phyloP scores from a whole-genome alignment of 2,329 filamentous ascomycete species.

The Xylariaceae sp. region DNA sequence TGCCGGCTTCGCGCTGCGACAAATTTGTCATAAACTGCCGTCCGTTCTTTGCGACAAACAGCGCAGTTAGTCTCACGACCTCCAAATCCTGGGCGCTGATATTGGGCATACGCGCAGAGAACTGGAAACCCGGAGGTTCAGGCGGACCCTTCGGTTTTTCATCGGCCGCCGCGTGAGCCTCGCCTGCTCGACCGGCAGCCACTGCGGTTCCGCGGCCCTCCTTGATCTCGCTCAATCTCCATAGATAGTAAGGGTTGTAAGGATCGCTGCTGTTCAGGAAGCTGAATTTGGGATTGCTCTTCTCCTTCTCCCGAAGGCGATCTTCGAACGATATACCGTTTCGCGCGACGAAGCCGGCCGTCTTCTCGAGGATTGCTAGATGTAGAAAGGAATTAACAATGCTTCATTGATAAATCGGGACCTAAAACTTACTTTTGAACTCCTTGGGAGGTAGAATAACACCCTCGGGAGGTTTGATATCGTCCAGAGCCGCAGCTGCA shows the following conservation, averaged over 20 bases:
- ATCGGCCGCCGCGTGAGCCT: slow-evolving; percentile 47
- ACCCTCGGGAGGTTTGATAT: slow-evolving; percentile 72
- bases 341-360: slow-evolving; percentile 79
- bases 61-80: slow-evolving; percentile 68
- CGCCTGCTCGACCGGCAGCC: slow-evolving; percentile 67
- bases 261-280: slow-evolving; percentile 77
- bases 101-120: slow-evolving; percentile 93
- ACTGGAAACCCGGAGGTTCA: slow-evolving; percentile 81
- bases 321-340: slow-evolving; percentile 69
- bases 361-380: slow-evolving; percentile 72
- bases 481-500: slow-evolving; percentile 50
- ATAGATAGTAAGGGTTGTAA: slow-evolving; percentile 84
- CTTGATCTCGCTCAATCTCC: slow-evolving; percentile 81
- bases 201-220: slow-evolving; percentile 76
- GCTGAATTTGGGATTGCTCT: slow-evolving; percentile 81
- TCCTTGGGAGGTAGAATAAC: slow-evolving; percentile 86
- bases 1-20: slow-evolving; percentile 80
- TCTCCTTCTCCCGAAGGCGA: slow-evolving; percentile 78
- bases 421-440: slow-evolving; percentile 55
- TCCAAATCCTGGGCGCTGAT: slow-evolving; percentile 92
- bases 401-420: background rate
- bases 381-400: slow-evolving; percentile 6
- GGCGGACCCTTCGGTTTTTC: slow-evolving; percentile 76
- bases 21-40: slow-evolving; percentile 86
- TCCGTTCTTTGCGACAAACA: slow-evolving; percentile 90